Evolutionary conservation across 2,329 filamentous ascomycete genomes (phyloP).

Genomic region (Arthrobotrys entomopaga): DNA sequence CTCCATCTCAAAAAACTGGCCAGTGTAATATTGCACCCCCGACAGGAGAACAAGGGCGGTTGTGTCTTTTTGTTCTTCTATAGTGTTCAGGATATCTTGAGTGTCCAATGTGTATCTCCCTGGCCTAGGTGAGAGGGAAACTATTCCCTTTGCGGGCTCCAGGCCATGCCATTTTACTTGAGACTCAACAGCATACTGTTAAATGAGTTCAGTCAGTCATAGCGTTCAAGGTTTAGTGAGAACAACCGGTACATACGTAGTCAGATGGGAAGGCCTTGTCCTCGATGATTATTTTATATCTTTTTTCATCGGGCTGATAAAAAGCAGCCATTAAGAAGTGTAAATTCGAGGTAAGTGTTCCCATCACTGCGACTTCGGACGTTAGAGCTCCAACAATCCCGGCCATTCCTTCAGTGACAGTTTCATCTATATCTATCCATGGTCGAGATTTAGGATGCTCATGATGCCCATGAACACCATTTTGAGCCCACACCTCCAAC

Average conservation of each 20-base stretch:
- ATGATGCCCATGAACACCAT: slow-evolving; percentile 88
- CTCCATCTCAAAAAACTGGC: slow-evolving; percentile 85
- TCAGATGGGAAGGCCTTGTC: slow-evolving; percentile 91
- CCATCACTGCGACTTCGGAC: slow-evolving; percentile 85
- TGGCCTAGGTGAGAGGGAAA: slow-evolving; percentile 75
- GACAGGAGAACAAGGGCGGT: slow-evolving; percentile 83
- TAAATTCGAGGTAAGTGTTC: slow-evolving; percentile 82
- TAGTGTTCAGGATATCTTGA: slow-evolving; percentile 75
- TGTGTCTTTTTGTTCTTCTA: slow-evolving; percentile 77
- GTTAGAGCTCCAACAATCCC: slow-evolving; percentile 78
- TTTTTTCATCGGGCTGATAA: slow-evolving; percentile 72
- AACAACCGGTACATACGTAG: slow-evolving; percentile 67
- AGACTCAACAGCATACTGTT: slow-evolving; percentile 81
- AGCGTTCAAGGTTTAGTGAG: no score
- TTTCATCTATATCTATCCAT: slow-evolving; percentile 83
- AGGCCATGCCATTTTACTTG: slow-evolving; percentile 78
- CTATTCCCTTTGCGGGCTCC: slow-evolving; percentile 74
- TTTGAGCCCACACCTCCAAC: slow-evolving; percentile 82
- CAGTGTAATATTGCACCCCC: slow-evolving; percentile 91
- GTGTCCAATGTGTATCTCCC: slow-evolving; percentile 73
- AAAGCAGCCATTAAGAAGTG: slow-evolving; percentile 87
- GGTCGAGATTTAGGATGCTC: slow-evolving; percentile 73
- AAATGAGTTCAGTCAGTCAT: no score
- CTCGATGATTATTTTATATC: slow-evolving; percentile 85
- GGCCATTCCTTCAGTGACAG: slow-evolving; percentile 75